phyloP scores from a whole-genome alignment of 768 basidiomycete genomes.

The Termitomyces sp. region DNA sequence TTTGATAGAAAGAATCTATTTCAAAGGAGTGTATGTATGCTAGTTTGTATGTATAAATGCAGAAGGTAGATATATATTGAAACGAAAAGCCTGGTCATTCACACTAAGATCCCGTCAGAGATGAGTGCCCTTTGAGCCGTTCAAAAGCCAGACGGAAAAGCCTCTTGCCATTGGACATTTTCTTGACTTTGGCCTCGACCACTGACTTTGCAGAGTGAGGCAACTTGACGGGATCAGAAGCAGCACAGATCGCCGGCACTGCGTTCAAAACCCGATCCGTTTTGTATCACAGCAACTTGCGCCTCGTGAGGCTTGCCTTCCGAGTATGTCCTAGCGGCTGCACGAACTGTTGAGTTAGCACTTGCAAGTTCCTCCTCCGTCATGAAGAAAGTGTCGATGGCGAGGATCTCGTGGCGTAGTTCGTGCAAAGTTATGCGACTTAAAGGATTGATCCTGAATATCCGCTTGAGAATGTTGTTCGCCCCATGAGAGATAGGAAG shows the following conservation, averaged over 20 bases:
- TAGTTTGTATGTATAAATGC: conserved; percentile 2
- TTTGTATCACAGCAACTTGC: conserved; percentile 1
- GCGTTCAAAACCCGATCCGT: conserved; percentile 1
- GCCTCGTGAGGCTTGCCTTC: conserved; percentile 4
- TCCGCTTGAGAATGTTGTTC: conserved; percentile 62
- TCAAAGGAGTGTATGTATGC: conserved; percentile 7
- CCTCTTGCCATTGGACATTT: conserved; percentile 22
- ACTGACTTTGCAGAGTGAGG: neutral
- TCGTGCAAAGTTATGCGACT: conserved; percentile 59
- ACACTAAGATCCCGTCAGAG: conserved; percentile 9
- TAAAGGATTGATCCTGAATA: conserved; percentile 65
- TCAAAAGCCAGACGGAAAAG: conserved; percentile 33
- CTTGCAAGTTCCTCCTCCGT: conserved; percentile 38
- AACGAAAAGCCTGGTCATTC: neutral
- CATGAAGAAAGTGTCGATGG: conserved; percentile 59
- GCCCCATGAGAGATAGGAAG: conserved; percentile 70
- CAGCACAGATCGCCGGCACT: conserved; percentile 8
- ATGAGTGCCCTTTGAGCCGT: conserved; percentile 9
- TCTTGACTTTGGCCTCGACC: conserved; percentile 14
- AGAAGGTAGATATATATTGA: neutral
- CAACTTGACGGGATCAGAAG: neutral
- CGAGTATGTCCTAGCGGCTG: conserved; percentile 11
- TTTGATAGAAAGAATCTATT: neutral
- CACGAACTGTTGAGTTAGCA: conserved; percentile 21
- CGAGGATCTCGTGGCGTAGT: conserved; percentile 50